phyloP scores from a whole-genome alignment of 768 basidiomycete species.

The Hygrocybe punicea region DNA sequence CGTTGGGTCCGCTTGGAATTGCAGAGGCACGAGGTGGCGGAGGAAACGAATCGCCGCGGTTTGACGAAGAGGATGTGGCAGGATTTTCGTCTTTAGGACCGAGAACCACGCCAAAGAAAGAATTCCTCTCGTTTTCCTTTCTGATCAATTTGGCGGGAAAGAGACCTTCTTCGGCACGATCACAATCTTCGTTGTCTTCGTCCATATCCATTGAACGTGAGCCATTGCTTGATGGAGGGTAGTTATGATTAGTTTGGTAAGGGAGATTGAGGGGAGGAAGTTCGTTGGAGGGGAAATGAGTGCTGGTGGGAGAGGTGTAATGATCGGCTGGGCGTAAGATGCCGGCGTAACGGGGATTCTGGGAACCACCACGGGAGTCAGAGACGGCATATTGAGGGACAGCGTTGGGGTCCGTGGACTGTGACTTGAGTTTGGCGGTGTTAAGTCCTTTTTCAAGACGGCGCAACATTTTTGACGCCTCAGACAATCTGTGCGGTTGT shows the following conservation, averaged over 20 bases:
- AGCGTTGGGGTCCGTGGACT: slow-evolving; percentile 36
- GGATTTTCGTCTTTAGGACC: slow-evolving; percentile 60
- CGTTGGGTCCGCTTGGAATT: slow-evolving; percentile 43
- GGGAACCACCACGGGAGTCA: slow-evolving; percentile 27
- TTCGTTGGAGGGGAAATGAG: slow-evolving; percentile 45
- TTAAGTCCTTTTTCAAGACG: slow-evolving; percentile 81
- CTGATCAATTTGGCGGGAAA: slow-evolving; percentile 75
- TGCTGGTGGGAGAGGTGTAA: slow-evolving; percentile 27
- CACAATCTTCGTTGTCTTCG: slow-evolving; percentile 64
- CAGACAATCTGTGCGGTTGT: slow-evolving; percentile 57
- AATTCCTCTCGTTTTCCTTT: slow-evolving; percentile 65
- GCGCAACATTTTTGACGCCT: slow-evolving; percentile 86
- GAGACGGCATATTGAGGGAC: slow-evolving; percentile 34
- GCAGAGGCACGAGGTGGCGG: slow-evolving; percentile 39
- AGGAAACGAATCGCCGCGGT: slow-evolving; percentile 39
- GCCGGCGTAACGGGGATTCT: slow-evolving; percentile 25
- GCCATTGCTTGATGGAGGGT: slow-evolving; percentile 35
- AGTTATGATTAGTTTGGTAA: slow-evolving; percentile 35
- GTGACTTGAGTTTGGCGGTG: slow-evolving; percentile 70
- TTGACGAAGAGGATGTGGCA: slow-evolving; percentile 31
- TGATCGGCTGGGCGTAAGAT: slow-evolving; percentile 33
- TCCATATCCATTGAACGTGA: slow-evolving; percentile 48
- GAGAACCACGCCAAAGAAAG: slow-evolving; percentile 81
- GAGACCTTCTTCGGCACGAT: slow-evolving; percentile 58
- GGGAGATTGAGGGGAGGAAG: slow-evolving; percentile 48